A percentile compares a stretch with the other conserved stretches of the same genome.
phyloP scores from a whole-genome alignment of 768 basidiomycete species.

The Serendipita sp. region DNA sequence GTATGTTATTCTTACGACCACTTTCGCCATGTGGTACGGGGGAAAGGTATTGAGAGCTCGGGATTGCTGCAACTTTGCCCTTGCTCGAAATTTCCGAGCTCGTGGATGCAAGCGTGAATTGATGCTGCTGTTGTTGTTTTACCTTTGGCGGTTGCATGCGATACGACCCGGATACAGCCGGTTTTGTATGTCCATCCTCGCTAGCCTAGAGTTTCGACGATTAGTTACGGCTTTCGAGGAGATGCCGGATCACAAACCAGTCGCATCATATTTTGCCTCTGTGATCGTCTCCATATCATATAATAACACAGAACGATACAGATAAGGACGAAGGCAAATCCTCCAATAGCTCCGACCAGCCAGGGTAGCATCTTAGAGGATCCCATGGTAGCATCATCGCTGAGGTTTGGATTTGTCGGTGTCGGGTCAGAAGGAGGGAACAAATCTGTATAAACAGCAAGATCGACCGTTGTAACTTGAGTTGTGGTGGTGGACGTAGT shows the following conservation, averaged over 20 bases:
- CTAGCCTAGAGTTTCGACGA: neutral
- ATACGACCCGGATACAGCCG: neutral
- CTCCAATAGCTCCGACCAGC: neutral
- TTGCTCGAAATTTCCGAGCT: no score
- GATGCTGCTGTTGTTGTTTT: no score
- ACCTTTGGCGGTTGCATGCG: neutral
- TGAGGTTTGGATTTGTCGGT: neutral
- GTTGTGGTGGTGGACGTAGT: neutral
- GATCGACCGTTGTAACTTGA: neutral
- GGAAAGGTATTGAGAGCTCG: neutral
- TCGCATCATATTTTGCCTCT: neutral
- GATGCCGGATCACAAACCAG: neutral
- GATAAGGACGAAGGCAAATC: neutral
- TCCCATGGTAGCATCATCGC: neutral
- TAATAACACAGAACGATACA: neutral
- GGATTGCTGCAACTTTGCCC: no score
- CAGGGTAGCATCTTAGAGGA: neutral
- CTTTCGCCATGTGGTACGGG: neutral
- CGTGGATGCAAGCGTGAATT: no score
- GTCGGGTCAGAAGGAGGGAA: neutral
- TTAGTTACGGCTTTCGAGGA: neutral
- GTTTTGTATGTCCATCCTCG: neutral
- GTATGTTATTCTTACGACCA: neutral
- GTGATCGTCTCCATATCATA: neutral
- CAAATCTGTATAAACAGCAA: neutral